A percentile compares a stretch with the other conserved stretches of the same genome.
These are phyloP conservation scores for Delphinella strobiligena DNA, from an alignment of 2,329 filamentous ascomycete genomes.

Conservation along the genomic window DNA sequence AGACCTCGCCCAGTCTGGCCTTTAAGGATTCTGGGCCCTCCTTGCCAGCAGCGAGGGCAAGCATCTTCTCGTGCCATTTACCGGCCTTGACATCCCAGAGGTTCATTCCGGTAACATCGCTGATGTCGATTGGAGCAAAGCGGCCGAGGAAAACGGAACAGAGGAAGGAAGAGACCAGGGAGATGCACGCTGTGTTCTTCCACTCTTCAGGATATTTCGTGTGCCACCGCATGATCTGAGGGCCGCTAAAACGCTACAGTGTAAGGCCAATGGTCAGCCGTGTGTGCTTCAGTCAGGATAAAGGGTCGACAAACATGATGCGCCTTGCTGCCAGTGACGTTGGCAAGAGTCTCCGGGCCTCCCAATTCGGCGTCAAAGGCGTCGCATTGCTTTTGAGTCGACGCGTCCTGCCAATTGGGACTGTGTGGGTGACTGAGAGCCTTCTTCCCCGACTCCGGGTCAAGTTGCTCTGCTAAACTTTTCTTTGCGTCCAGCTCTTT, in stretches of 20 bases:
- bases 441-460: slow-evolving; percentile 23
- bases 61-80: slow-evolving; percentile 60
- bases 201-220: slow-evolving; percentile 73
- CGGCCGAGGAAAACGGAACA: slow-evolving; percentile 78
- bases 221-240: slow-evolving; percentile 83
- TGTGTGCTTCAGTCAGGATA: too few relatives aligned
- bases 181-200: slow-evolving; percentile 68
- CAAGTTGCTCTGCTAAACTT: slow-evolving; percentile 60
- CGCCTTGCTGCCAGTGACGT: slow-evolving; percentile 78
- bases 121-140: slow-evolving; percentile 82
- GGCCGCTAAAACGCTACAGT: slow-evolving; percentile 97
- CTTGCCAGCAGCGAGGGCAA: slow-evolving; percentile 61
- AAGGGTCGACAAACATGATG: too few relatives aligned
- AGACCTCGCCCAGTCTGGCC: slow-evolving; percentile 67
- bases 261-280: too few relatives aligned
- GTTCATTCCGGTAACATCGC: slow-evolving; percentile 94
- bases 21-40: slow-evolving; percentile 54
- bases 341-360: slow-evolving; percentile 54
- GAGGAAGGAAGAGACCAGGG: slow-evolving; percentile 88
- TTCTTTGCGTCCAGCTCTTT: slow-evolving; percentile 46
- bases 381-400: slow-evolving; percentile 85
- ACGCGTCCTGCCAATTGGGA: slow-evolving; percentile 97
- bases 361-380: slow-evolving; percentile 67
- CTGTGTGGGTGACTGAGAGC: slow-evolving; percentile 77
- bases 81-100: slow-evolving; percentile 77